Evolutionary conservation across 106 monocot species (phyloP).

Genomic region (Alisma plantagoaquatica): DNA sequence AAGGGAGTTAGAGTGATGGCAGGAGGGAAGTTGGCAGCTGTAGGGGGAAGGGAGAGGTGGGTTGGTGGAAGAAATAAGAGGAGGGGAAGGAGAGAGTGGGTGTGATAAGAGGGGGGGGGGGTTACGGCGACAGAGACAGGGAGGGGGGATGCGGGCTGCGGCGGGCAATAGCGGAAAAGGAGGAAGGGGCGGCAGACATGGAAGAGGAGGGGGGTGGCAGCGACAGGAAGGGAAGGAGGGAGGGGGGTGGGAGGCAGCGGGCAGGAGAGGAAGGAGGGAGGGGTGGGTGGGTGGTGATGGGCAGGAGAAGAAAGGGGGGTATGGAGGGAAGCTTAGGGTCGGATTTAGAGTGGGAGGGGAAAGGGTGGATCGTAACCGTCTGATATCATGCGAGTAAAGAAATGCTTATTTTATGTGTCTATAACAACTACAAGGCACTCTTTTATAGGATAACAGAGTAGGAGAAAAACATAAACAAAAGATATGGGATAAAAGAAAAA

Average conservation of each 20-base stretch:
- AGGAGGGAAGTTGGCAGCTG: no score
- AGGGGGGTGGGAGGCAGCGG: background rate
- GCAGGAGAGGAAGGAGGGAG: background rate
- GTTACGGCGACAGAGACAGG: background rate
- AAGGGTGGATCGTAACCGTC: no score
- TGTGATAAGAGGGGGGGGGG: background rate
- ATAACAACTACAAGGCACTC: no score
- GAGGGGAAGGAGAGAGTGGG: background rate
- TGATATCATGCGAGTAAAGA: no score
- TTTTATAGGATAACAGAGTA: no score
- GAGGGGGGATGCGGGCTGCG: background rate
- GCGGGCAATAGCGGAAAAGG: background rate
- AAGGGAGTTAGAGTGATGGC: no score
- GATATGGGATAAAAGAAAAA: no score
- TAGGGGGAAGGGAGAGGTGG: background rate
- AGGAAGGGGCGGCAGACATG: background rate
- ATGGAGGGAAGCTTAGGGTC: no score
- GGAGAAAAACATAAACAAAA: no score
- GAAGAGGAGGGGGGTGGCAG: background rate
- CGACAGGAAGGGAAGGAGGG: background rate
- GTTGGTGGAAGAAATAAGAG: background rate
- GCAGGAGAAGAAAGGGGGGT: background rate
- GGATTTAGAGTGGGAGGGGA: no score
- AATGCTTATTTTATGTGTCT: no score
- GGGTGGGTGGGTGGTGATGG: background rate